Evolutionary conservation across 2,329 filamentous ascomycete genomes (phyloP), one percentile per base, ranked within the genome.

Genomic region (Fusarium brachygibbosum): DNA sequence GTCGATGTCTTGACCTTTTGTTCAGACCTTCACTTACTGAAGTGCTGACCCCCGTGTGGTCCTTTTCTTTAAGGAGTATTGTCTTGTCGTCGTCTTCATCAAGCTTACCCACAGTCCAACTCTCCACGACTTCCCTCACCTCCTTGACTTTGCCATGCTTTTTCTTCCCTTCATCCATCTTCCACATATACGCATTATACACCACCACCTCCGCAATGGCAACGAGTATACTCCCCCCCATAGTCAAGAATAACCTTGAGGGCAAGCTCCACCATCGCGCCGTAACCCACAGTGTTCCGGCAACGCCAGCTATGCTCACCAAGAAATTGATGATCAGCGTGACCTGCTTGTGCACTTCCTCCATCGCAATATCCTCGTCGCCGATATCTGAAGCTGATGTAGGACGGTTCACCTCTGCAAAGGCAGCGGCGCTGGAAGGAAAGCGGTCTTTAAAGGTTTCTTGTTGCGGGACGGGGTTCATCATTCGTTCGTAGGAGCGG

Each of bases 271-370:
- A 95, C 85, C 91, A 92, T 51, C 89, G 84, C 2, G 91, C 91
- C 17, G 87, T 86, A n/a, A 94, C 85, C 93, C 92, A 96, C 34
- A 96, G 86, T 10, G 91, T 92, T 4, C 86, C 89, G 4, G 89
- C 91, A 51, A 91, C 92, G 44, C 94, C 93, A 4, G 95, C 82
- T 54, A 98, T 92, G 52, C 93, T 97, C 54, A 97, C 85, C 38
- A 98, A 82, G 51, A 98, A 93, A 78, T 98, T 99, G 74, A 97
- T 85, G 52, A 98, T 93, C 10, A 98, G 84, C 41, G 92, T 90
- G 58, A 96, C 82, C 75, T 96, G 93, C n/a, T 92, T 86, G 76
- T 95, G 91, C 2, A 96, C 84, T 63, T 96, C 92, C 35, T 87
- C 86, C 68, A 90, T 90, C 4, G 89, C 90, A 4, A 91, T 81